Conservation (phyloP, 768 basidiomycete species). For the Rhodotorula paludigena region DNA sequence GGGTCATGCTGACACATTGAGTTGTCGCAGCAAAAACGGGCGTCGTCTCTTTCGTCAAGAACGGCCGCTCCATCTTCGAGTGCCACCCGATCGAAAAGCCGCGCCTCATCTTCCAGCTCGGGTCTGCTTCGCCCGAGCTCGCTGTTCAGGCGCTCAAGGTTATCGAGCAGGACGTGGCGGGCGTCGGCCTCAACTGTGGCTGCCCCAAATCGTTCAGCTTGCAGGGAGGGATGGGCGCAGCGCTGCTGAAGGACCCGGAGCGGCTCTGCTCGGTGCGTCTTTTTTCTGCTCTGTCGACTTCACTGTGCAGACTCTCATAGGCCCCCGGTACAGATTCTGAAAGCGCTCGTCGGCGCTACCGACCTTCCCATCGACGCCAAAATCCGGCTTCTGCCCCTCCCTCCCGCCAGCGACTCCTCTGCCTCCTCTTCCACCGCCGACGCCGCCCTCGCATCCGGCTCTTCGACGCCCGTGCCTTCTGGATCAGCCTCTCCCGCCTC, state of each 20-base stretch:
- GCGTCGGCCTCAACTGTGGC: constrained; percentile 94
- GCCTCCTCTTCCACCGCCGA: too few species aligned
- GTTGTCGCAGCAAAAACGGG: constrained; percentile 61
- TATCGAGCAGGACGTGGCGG: constrained; percentile 82
- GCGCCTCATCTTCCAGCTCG: constrained; percentile 91
- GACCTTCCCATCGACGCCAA: constrained; percentile 89
- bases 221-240: constrained; percentile 85
- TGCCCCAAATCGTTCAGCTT: constrained; percentile 52
- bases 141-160: constrained; percentile 86
- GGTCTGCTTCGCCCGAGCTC: constrained; percentile 78
- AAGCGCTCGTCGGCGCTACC: constrained; percentile 66
- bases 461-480: neutral
- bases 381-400: constrained; percentile 67
- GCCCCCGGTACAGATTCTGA: constrained; percentile 58
- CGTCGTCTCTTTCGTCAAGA: constrained; percentile 75
- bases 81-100: constrained; percentile 92
- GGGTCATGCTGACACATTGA: neutral
- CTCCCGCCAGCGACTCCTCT: too few species aligned
- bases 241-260: constrained; percentile 84
- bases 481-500: neutral
- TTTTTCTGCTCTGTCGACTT: neutral
- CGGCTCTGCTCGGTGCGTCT: constrained; percentile 58
- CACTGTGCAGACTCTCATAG: too few species aligned
- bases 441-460: neutral
- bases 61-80: constrained; percentile 78